phyloP scores from a whole-genome alignment of 371 early-diverging fungal genomes.

The Mortierella sp. region DNA sequence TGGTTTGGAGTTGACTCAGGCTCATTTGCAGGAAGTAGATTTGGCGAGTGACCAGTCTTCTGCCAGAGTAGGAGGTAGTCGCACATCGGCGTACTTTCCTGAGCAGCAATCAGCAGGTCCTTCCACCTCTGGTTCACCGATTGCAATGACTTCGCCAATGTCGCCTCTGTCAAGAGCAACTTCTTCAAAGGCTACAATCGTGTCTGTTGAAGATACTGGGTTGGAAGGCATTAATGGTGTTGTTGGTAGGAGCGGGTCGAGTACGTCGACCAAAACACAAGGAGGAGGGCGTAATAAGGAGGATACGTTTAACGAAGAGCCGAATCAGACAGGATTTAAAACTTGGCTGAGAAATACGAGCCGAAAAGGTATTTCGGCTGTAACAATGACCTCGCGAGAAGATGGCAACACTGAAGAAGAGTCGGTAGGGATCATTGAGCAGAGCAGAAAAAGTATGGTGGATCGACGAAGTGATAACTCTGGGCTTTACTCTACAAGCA shows the following conservation, averaged over 20 bases:
- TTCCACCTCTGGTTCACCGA: neutral
- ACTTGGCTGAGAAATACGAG: constrained; percentile 35
- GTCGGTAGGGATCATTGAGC: constrained; percentile 44
- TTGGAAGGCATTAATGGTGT: neutral
- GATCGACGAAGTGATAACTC: constrained; percentile 41
- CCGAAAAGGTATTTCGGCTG: constrained; percentile 32
- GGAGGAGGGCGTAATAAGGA: neutral
- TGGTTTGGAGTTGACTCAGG: too few species aligned
- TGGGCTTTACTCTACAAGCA: constrained; percentile 19
- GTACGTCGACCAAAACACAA: neutral
- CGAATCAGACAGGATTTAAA: constrained; percentile 21
- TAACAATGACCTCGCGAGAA: constrained; percentile 25
- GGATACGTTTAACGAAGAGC: neutral
- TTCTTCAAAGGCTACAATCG: neutral
- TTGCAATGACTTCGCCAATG: constrained; percentile 11
- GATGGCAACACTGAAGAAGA: constrained; percentile 27
- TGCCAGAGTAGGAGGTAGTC: constrained; percentile 1
- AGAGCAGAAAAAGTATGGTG: constrained; percentile 44
- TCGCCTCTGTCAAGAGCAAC: constrained; percentile 27
- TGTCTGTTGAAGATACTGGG: neutral
- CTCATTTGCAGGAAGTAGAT: constrained; percentile 3
- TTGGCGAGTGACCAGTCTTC: neutral
- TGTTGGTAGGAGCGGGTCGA: constrained; percentile 6
- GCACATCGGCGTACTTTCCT: constrained; percentile 4
- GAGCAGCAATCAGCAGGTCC: constrained; percentile 6